A percentile compares a stretch with the other conserved stretches of the same genome.
Evolutionary conservation across 768 basidiomycete species (phyloP).

Genomic region (Suillus brevipes): DNA sequence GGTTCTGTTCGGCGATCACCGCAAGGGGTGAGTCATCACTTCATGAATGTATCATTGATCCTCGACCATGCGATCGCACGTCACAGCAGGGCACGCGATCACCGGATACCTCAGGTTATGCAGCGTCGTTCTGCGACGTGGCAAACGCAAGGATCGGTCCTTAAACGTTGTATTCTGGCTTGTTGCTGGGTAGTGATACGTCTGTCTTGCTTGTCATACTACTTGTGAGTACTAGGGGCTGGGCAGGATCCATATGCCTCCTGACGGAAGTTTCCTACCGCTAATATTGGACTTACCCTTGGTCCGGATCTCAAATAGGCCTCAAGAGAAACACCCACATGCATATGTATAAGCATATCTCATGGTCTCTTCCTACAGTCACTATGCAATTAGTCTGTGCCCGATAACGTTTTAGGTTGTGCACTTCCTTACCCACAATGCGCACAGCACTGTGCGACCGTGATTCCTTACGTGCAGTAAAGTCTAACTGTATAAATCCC

Average conservation of each 20-base stretch:
- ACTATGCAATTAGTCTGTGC: neutral
- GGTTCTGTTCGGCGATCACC: conserved; percentile 3
- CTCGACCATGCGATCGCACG: neutral
- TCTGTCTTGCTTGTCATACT: neutral
- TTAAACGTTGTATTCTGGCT: neutral
- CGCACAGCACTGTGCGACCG: neutral
- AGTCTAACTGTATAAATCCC: neutral
- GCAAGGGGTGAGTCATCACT: neutral
- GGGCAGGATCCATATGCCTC: neutral
- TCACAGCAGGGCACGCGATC: neutral
- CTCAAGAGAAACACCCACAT: neutral
- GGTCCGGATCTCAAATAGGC: neutral
- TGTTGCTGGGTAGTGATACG: neutral
- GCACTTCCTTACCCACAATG: neutral
- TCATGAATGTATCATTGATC: neutral
- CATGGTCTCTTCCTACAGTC: neutral
- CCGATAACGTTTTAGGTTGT: conserved; percentile 6
- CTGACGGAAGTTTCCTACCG: neutral
- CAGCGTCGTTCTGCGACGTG: neutral
- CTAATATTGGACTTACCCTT: neutral
- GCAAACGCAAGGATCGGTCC: neutral
- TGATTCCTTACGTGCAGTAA: neutral
- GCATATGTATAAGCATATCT: neutral
- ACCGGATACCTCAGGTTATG: too few relatives aligned
- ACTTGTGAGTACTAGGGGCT: neutral